Evolutionary conservation across 306 rosid genomes (phyloP).

Genomic region (Elaeagnus macrophylla): DNA sequence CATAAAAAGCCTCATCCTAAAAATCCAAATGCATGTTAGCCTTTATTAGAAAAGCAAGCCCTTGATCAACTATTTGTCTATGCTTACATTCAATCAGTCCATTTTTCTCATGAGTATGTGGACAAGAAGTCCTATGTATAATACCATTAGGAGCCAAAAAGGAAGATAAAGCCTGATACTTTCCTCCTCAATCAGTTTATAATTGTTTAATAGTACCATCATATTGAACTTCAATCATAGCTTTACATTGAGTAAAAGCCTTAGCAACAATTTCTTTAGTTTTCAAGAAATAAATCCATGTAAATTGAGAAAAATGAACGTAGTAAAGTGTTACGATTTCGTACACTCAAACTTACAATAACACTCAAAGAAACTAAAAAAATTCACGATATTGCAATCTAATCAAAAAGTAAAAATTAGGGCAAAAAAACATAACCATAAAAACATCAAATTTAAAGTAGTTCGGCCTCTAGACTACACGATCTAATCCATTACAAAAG

Average conservation of each 20-base stretch:
- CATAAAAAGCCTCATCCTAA: too few relatives aligned
- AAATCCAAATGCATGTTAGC: too few relatives aligned
- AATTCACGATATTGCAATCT: too few relatives aligned
- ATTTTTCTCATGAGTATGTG: neutral
- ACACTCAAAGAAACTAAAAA: too few relatives aligned
- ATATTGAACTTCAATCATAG: neutral
- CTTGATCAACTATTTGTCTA: too few relatives aligned
- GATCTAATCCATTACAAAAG: too few relatives aligned
- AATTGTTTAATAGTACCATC: neutral
- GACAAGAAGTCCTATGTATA: neutral
- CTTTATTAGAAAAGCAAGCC: rapidly evolving
- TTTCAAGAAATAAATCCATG: neutral
- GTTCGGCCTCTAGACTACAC: too few relatives aligned
- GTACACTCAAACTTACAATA: too few relatives aligned
- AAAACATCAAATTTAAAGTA: too few relatives aligned
- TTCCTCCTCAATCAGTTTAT: neutral
- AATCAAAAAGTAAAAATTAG: too few relatives aligned
- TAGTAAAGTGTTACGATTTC: too few relatives aligned
- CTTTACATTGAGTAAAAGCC: neutral
- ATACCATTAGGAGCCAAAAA: neutral
- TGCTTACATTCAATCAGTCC: neutral
- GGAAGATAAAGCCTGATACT: neutral
- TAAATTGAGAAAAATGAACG: neutral
- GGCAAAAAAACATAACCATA: too few relatives aligned
- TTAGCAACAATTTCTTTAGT: neutral